Base-by-base conservation (phyloP, 1,284 basidiomycete genomes). In the Pyrrhoderma lamaoense region DNA sequence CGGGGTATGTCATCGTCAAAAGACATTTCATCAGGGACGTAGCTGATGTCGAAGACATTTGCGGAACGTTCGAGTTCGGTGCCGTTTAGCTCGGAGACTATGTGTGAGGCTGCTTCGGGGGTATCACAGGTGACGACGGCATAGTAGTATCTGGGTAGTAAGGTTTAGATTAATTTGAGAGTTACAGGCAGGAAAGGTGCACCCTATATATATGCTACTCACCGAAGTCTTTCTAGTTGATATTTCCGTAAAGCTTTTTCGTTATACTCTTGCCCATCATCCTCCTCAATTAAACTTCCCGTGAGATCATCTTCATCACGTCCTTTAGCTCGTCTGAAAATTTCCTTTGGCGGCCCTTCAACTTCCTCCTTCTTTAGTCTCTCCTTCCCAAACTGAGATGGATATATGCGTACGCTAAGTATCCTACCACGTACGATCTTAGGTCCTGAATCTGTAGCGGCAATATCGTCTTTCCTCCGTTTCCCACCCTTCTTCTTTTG, bases 51-150 rank as follows among this genome's bases (percentile, higher is more conserved):
- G 59, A 99, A 89, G 8, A 97, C 77, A 65, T 99, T 99, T 3
- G 96, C 96, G 0, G 95, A 97, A 23, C 92, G 84, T 67, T 99
- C 96, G 43, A 99, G 81, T 66, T 99, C 96, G 2, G 95, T 92
- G 13, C 93, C 93, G 58, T 98, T 89, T 35, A 97, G 77, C 65
- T 98, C 93, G 47, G 78, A 70, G 66, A 89, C 89, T 14, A 96
- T 80, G 63, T 93, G 85, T 4, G 79, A 74, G 1, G 95, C 92
- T 2, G 92, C 79, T 31, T 83, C 75, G 3, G 80, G 72, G 7
- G 83, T 80, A 62, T 95, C 89, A 64, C 93, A 98, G 43, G 90
- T 90, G 0, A 93, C 85, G 43, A 99, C 80, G 5, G 96, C 96
- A 68, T 99, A 99, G 66, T 93, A 97, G 69, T 98, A 99, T 55